phyloP scores from a whole-genome alignment of 2,329 filamentous ascomycete species.

The Fusarium bulbicola region DNA sequence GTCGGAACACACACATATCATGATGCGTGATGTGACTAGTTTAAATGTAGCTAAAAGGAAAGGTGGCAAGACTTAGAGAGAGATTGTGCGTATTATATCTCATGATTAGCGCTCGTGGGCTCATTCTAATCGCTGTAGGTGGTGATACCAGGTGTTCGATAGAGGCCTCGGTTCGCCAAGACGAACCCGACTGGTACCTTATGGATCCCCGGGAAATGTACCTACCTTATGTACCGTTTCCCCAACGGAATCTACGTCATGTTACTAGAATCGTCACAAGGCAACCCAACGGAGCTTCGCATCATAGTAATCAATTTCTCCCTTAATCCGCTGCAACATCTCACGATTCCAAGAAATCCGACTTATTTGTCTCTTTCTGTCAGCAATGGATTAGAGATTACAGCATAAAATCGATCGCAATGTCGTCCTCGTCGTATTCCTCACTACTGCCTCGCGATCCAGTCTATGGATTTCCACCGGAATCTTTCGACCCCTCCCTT shows the following conservation, averaged over 20 bases:
- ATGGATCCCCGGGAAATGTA: constrained; percentile 9
- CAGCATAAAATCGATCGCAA: constrained; percentile 20
- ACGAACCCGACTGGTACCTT: background rate
- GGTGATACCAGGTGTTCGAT: constrained; percentile 32
- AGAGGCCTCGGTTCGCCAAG: constrained; percentile 20
- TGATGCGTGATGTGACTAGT: constrained; percentile 1
- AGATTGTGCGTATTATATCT: background rate
- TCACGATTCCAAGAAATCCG: background rate
- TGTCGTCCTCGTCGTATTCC: constrained; percentile 38
- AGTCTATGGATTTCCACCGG: constrained; percentile 65
- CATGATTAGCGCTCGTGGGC: background rate
- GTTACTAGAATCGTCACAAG: constrained; percentile 39
- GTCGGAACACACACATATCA: constrained; percentile 5
- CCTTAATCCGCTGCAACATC: constrained; percentile 9
- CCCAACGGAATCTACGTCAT: constrained; percentile 47
- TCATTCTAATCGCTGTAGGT: constrained; percentile 3
- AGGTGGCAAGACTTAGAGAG: background rate
- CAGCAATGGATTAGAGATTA: constrained; percentile 30
- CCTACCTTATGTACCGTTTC: constrained; percentile 28
- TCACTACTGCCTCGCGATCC: constrained; percentile 41
- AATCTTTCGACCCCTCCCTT: constrained; percentile 72
- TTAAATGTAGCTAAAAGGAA: background rate
- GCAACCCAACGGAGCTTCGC: constrained; percentile 32
- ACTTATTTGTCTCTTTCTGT: background rate
- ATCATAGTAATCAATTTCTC: constrained; percentile 22